Evolutionary conservation across 2,329 filamentous ascomycete species (phyloP).

Genomic region (Cladophialophora exuberans): DNA sequence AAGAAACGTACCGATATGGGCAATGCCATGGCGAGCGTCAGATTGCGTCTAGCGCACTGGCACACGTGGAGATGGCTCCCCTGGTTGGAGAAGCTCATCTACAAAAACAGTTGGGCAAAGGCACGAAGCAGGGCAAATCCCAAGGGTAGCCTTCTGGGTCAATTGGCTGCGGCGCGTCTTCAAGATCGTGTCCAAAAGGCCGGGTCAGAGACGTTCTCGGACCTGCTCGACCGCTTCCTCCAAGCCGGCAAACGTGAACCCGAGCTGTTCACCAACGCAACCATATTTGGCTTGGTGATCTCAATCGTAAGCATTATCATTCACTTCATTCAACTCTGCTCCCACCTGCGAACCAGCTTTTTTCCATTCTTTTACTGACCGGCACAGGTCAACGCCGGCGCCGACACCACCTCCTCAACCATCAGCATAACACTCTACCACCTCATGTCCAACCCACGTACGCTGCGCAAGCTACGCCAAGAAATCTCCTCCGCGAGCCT

Average conservation of each 20-base stretch:
- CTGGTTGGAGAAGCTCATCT: constrained; percentile 14
- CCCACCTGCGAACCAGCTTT: no score
- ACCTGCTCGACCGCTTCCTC: constrained; percentile 74
- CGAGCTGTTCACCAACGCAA: constrained; percentile 2
- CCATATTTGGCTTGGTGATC: constrained; percentile 16
- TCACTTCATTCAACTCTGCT: no score
- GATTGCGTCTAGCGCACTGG: constrained; percentile 13
- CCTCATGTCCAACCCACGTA: constrained; percentile 50
- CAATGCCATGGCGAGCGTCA: neutral
- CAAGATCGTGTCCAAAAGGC: constrained; percentile 10
- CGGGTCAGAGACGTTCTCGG: constrained; percentile 46
- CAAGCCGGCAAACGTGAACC: constrained; percentile 64
- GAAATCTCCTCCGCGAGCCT: constrained; percentile 20
- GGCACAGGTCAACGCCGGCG: constrained; percentile 25
- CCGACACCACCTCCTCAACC: constrained; percentile 23
- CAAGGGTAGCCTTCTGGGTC: constrained; percentile 3
- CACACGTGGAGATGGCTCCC: constrained; percentile 11
- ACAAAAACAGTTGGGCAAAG: constrained; percentile 14
- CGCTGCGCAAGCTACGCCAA: neutral
- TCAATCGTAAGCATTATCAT: no score
- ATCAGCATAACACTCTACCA: constrained; percentile 33
- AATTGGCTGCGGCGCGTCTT: constrained; percentile 7
- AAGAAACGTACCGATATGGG: constrained; percentile 7
- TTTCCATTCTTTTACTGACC: no score
- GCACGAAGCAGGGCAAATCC: neutral